phyloP scores from a whole-genome alignment of 192 early-diverging fungal species.

The Spinellus fusiger region DNA sequence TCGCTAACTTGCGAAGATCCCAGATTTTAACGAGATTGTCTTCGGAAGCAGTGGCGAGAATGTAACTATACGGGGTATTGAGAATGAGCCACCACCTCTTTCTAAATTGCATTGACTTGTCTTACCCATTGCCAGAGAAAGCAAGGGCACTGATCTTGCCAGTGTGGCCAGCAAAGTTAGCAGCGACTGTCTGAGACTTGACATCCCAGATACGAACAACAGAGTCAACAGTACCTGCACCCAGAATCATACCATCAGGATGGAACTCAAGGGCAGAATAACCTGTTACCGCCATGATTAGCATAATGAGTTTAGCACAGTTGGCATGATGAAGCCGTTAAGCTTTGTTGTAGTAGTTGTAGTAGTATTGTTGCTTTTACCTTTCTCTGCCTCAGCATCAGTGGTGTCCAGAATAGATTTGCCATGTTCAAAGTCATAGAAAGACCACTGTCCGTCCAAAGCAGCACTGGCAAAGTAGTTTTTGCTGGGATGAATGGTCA shows the following conservation, averaged over 20 bases:
- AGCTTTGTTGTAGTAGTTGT: too few relatives aligned
- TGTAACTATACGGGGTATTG: slow-evolving; percentile 46
- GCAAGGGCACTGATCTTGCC: slow-evolving; percentile 64
- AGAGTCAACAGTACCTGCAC: slow-evolving; percentile 65
- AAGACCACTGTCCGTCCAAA: slow-evolving; percentile 72
- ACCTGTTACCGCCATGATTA: slow-evolving; percentile 41
- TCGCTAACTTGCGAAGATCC: slow-evolving; percentile 87
- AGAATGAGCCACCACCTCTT: background rate
- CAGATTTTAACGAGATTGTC: slow-evolving; percentile 77
- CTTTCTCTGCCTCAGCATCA: slow-evolving; percentile 32
- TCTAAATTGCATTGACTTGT: too few relatives aligned
- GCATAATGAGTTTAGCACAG: too few relatives aligned
- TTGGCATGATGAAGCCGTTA: too few relatives aligned
- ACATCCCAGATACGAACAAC: slow-evolving; percentile 82
- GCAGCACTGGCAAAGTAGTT: slow-evolving; percentile 74
- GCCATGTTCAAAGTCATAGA: slow-evolving; percentile 68
- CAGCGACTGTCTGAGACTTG: slow-evolving; percentile 57
- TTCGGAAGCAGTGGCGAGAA: slow-evolving; percentile 73
- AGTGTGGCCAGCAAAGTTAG: slow-evolving; percentile 58
- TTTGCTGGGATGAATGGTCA: slow-evolving; percentile 78
- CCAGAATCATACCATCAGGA: slow-evolving; percentile 89
- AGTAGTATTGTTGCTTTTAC: too few relatives aligned
- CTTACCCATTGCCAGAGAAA: slow-evolving; percentile 86
- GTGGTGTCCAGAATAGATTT: slow-evolving; percentile 40
- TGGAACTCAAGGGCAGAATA: slow-evolving; percentile 73